Conservation (phyloP, 176 grass and related monocot species). For the Carex parvula region DNA sequence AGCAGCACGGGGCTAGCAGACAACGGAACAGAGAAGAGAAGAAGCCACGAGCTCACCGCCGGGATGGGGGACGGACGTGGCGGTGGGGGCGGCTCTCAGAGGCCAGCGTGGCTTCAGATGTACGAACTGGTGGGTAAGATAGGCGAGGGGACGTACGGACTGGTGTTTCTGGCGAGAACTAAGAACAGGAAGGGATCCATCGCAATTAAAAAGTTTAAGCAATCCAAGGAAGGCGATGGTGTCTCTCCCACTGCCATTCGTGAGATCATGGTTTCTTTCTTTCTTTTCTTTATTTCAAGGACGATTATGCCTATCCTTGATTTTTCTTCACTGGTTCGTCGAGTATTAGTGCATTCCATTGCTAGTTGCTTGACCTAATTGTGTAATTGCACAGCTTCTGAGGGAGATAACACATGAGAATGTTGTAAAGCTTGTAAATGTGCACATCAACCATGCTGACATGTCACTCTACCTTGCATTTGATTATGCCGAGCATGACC, state of each 20-base stretch:
- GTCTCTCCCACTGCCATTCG: conserved; percentile 90
- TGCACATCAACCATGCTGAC: conserved; percentile 98
- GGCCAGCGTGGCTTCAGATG: conserved; percentile 89
- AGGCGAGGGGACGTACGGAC: conserved; percentile 93
- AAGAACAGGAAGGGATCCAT: conserved; percentile 74
- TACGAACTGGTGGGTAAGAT: conserved; percentile 98
- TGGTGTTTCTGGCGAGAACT: conserved; percentile 86
- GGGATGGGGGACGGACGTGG: conserved; percentile 82
- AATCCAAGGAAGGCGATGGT: conserved; percentile 68
- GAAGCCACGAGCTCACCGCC: neutral
- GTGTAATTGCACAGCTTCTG: conserved; percentile 48
- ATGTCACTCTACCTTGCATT: conserved; percentile 99
- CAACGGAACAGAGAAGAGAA: neutral
- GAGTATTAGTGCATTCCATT: neutral
- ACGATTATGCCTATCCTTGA: neutral
- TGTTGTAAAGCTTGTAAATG: conserved; percentile 95
- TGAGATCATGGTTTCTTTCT: conserved; percentile 74
- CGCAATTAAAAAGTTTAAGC: conserved; percentile 99
- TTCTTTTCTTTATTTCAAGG: neutral
- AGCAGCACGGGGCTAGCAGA: neutral
- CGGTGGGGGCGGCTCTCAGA: conserved; percentile 41
- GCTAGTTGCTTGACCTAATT: conserved; percentile 6
- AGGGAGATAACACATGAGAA: conserved; percentile 90
- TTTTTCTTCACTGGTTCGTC: neutral
- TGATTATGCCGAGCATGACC: conserved; percentile 93